Conservation (phyloP, 2,329 filamentous ascomycete species). For the Colletotrichum chrysophilum region DNA sequence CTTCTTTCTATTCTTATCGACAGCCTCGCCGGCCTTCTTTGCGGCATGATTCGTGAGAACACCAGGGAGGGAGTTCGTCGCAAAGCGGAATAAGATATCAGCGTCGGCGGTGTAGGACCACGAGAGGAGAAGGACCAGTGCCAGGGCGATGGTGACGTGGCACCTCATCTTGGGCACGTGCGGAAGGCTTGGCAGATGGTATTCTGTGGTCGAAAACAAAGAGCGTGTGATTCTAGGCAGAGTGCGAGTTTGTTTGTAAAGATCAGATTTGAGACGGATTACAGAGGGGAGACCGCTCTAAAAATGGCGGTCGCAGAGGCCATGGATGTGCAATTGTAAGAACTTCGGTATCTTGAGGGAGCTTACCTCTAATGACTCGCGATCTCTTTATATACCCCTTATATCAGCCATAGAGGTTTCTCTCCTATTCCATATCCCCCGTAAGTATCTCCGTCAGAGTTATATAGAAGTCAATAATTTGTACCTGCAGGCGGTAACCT, state of each 20-base stretch:
- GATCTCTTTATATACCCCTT: too few relatives aligned
- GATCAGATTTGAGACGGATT: too few relatives aligned
- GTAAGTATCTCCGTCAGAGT: neutral
- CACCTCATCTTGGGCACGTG: neutral
- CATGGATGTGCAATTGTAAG: too few relatives aligned
- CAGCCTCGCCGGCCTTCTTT: neutral
- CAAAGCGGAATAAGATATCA: neutral
- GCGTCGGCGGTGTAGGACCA: neutral
- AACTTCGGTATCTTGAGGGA: too few relatives aligned
- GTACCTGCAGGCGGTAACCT: neutral
- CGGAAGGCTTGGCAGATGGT: neutral
- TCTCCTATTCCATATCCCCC: too few relatives aligned
- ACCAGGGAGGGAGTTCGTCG: neutral
- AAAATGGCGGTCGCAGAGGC: too few relatives aligned
- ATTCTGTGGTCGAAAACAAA: too few relatives aligned
- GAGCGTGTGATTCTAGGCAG: too few relatives aligned
- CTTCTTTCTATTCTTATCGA: neutral
- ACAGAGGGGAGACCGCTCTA: too few relatives aligned
- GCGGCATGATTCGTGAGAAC: neutral
- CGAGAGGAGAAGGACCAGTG: neutral
- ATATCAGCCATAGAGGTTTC: too few relatives aligned
- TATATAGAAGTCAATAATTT: neutral
- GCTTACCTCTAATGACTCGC: too few relatives aligned
- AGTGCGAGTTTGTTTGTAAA: too few relatives aligned
- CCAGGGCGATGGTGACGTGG: neutral